A percentile compares a stretch with the other conserved stretches of the same genome.
Evolutionary conservation across 192 early-diverging fungal genomes (phyloP).

Genomic region (Podila minutissima): DNA sequence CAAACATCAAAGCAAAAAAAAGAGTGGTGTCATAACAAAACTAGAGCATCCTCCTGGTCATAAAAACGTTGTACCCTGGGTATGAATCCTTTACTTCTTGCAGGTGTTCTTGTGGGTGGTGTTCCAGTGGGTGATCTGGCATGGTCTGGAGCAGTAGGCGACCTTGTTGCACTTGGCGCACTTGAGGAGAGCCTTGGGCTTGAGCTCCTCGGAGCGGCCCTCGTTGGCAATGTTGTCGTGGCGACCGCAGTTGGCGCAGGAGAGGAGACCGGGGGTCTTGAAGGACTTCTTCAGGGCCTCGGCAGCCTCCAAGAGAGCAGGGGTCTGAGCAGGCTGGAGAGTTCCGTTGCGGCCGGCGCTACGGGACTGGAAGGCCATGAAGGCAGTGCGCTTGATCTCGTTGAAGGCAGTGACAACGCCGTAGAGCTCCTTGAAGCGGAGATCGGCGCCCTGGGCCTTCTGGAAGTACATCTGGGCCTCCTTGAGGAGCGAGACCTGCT

Average conservation of each 20-base stretch:
- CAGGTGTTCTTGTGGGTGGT: constrained; percentile 59
- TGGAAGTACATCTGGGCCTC: constrained; percentile 58
- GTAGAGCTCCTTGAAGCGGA: constrained; percentile 63
- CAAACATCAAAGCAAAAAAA: constrained; percentile 1
- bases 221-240: constrained; percentile 51
- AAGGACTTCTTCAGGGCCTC: constrained; percentile 47
- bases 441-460: constrained; percentile 62
- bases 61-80: no score
- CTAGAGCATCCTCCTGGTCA: no score
- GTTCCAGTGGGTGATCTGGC: constrained; percentile 67
- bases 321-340: constrained; percentile 40
- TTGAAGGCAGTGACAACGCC: constrained; percentile 57
- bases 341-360: constrained; percentile 29
- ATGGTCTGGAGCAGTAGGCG: constrained; percentile 68
- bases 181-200: constrained; percentile 56
- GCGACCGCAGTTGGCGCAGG: constrained; percentile 60
- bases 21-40: not conserved
- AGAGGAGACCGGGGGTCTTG: constrained; percentile 52
- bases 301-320: constrained; percentile 45
- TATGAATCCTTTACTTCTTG: constrained; percentile 43
- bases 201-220: constrained; percentile 36
- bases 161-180: constrained; percentile 64
- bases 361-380: constrained; percentile 49
- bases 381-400: constrained; percentile 61
- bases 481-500: constrained; percentile 48